Conservation (phyloP, 2,329 filamentous ascomycete species). For the Fusarium ambrosium region DNA sequence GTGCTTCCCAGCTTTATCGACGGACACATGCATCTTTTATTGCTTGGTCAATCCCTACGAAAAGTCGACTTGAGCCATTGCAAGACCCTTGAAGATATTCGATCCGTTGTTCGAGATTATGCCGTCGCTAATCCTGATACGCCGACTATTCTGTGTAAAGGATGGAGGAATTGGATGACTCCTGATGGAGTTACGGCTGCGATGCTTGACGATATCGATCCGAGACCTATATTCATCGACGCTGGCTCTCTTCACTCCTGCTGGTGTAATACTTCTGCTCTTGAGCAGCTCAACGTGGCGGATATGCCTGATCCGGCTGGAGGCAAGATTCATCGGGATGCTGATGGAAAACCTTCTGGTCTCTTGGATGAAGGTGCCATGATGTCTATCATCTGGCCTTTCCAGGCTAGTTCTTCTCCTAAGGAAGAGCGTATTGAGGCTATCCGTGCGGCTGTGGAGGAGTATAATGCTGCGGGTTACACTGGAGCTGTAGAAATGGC, state of each 20-base stretch:
- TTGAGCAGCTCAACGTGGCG: slow-evolving; percentile 61
- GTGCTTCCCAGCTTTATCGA: neutral
- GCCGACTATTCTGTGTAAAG: slow-evolving; percentile 31
- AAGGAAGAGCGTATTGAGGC: slow-evolving; percentile 60
- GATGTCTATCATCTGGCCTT: slow-evolving; percentile 55
- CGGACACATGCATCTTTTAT: slow-evolving; percentile 1
- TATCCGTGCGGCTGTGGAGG: slow-evolving; percentile 61
- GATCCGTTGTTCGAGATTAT: neutral
- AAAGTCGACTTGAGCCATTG: neutral
- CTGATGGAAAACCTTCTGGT: neutral
- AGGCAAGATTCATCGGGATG: neutral
- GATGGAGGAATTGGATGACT: slow-evolving; percentile 68
- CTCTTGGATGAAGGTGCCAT: neutral
- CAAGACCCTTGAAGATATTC: neutral
- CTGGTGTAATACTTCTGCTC: slow-evolving; percentile 66
- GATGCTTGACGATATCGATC: slow-evolving; percentile 64
- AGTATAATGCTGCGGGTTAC: slow-evolving; percentile 65
- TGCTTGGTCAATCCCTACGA: neutral
- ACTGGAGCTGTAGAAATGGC: slow-evolving; percentile 71
- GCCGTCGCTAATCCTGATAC: neutral
- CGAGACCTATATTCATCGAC: slow-evolving; percentile 67
- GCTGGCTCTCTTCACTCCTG: slow-evolving; percentile 66
- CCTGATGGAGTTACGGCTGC: slow-evolving; percentile 58
- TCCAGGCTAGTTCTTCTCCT: slow-evolving; percentile 62
- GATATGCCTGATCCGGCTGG: slow-evolving; percentile 48